Percentiles rank a stretch among this genome's conserved stretches.
Conservation (phyloP, 352 stramenopile species). For the Pythium brassicae region DNA sequence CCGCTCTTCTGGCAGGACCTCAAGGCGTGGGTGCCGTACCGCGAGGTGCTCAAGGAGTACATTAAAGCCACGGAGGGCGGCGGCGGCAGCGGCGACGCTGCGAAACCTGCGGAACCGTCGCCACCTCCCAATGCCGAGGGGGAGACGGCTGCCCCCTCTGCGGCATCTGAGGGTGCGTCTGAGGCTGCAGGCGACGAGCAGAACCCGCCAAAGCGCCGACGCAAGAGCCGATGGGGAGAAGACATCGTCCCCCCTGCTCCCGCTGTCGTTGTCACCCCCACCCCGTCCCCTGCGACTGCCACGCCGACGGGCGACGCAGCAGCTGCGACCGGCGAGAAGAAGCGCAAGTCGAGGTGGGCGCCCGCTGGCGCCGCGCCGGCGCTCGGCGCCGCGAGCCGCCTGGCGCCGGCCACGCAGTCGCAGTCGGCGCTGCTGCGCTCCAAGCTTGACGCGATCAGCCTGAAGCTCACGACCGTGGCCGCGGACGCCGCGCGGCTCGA, state of each 20-base stretch:
- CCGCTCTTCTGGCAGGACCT: conserved; percentile 95
- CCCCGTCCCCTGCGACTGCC: neutral
- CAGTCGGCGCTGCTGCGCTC: conserved; percentile 67
- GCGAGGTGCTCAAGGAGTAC: conserved; percentile 89
- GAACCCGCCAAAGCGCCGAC: conserved; percentile 52
- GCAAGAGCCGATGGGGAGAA: conserved; percentile 86
- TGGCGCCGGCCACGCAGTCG: conserved; percentile 53
- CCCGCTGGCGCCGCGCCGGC: conserved; percentile 33
- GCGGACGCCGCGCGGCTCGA: conserved; percentile 75
- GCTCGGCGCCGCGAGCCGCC: conserved; percentile 38
- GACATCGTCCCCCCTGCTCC: conserved; percentile 27
- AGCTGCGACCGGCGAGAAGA: conserved; percentile 38
- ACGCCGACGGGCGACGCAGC: neutral
- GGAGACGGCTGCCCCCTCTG: neutral
- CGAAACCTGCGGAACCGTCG: neutral
- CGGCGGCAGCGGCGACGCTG: neutral
- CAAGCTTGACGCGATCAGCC: conserved; percentile 69
- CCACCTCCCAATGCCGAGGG: conserved; percentile 6
- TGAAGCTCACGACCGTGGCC: conserved; percentile 74
- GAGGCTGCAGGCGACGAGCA: conserved; percentile 25
- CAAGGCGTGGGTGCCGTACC: conserved; percentile 91
- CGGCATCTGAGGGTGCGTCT: neutral
- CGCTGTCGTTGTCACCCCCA: conserved; percentile 14
- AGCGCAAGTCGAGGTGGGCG: conserved; percentile 74
- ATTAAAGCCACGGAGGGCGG: conserved; percentile 36